These are phyloP conservation scores for Claviceps humidiphila DNA, from an alignment of 2,329 filamentous ascomycete genomes.

Conservation along the genomic window DNA sequence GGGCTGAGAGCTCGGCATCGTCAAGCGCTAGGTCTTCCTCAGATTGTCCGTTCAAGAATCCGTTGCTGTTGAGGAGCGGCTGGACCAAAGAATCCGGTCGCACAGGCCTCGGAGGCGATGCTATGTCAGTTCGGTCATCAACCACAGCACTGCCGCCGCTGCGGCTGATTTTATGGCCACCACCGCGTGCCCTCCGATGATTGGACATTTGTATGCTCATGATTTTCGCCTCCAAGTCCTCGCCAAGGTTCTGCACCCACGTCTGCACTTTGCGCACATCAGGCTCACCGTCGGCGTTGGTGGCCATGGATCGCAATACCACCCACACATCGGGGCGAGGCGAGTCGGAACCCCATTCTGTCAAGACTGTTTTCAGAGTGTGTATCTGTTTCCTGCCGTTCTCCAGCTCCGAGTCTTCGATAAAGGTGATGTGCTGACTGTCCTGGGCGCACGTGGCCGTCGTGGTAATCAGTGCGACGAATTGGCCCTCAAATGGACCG, in stretches of 20 bases:
- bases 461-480: conserved; percentile 34
- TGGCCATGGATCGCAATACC: conserved; percentile 31
- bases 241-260: conserved; percentile 40
- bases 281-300: conserved; percentile 24
- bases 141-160: background rate
- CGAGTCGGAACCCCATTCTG: conserved; percentile 19
- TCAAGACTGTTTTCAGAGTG: conserved; percentile 26
- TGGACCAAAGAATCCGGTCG: conserved; percentile 5
- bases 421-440: conserved; percentile 18
- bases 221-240: conserved; percentile 31
- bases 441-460: conserved; percentile 6
- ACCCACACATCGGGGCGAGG: conserved; percentile 35
- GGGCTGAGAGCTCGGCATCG: conserved; percentile 9
- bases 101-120: background rate
- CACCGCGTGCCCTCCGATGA: conserved; percentile 15
- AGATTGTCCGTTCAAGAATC: background rate
- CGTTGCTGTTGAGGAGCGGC: background rate
- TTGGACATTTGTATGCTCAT: conserved; percentile 30
- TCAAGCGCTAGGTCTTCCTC: background rate
- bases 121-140: conserved; percentile 14
- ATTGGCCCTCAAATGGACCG: conserved; percentile 35
- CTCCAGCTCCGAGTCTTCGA: conserved; percentile 22
- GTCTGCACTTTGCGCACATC: conserved; percentile 34
- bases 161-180: background rate
- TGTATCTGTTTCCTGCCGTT: conserved; percentile 29